phyloP scores from a whole-genome alignment of 2,329 filamentous ascomycete genomes.

The Akanthomyces lecanii region DNA sequence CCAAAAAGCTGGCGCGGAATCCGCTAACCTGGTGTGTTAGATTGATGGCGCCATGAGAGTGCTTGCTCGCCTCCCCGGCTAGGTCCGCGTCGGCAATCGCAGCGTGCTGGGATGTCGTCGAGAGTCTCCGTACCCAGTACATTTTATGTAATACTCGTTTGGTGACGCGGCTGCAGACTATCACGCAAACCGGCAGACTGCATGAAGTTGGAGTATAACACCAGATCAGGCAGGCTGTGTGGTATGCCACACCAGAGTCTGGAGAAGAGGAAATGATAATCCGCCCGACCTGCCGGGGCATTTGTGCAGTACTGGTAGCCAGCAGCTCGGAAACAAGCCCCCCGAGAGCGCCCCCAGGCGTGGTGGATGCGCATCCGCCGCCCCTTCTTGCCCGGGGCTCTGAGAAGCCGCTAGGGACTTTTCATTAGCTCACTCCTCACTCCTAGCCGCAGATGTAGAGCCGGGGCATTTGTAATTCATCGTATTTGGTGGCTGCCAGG shows the following conservation, averaged over 20 bases:
- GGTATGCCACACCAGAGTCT: not conserved
- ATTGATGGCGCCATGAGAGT: conserved; percentile 8
- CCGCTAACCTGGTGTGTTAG: not conserved
- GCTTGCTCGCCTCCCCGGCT: not conserved
- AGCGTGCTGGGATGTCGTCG: not conserved
- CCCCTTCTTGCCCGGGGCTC: not conserved
- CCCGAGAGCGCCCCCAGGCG: not conserved
- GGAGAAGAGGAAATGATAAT: not conserved
- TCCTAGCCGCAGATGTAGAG: not conserved
- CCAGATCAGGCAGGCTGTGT: conserved; percentile 12
- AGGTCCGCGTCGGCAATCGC: conserved; percentile 11
- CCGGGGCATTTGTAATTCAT: not conserved
- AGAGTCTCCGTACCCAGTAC: not conserved
- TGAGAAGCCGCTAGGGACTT: not conserved
- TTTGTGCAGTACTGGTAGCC: not conserved
- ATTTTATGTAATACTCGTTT: not conserved
- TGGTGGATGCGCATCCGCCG: not conserved
- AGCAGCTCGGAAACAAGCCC: conserved; percentile 10
- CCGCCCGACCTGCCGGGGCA: conserved; percentile 1
- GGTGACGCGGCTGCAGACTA: not conserved
- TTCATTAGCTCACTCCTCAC: not conserved
- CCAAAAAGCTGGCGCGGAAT: not conserved
- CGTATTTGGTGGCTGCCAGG: not conserved
- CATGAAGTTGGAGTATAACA: conserved; percentile 1
- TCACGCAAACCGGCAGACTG: not conserved